Evolutionary conservation across 306 rosid genomes (phyloP), one percentile per base, ranked within the genome.

Genomic region (Malus orientalis): DNA sequence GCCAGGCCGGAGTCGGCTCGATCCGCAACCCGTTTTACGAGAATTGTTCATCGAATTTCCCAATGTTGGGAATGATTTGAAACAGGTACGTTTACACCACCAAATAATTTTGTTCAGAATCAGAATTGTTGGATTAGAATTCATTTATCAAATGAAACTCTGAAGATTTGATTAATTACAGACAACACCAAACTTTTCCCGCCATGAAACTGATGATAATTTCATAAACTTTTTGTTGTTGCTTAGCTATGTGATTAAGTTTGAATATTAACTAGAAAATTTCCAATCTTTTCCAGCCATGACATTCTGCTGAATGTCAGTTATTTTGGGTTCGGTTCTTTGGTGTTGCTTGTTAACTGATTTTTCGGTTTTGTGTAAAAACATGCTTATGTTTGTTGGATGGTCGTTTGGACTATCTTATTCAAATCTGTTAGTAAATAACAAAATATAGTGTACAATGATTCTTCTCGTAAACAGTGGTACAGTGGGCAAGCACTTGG

Each of bases 11-110:
- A 78, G 67, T 49, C 74, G 69, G 82, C 73, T 78, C 80, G 81
- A 86, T 9, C 94, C 97, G 36, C 81, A 84, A 79, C 67, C 58
- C 5, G 85, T 79, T 36, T 59, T 91, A 32, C 80, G 69, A 10
- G 85, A 85, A 38, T 78, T 94, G 87, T 77, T 91, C 88, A 81
- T 33, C 18, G 86, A 86, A 70, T 94, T 94, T 53, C 97, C 97
- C 63, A 85, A 83, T 54, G 93, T 85, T 61, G 93, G 85, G 76
- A 85, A 79, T 78, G 96, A 94, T 72, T 86, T 94, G 83, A 86
- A 82, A 61, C 91, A 82, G 98, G 98, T 94, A 65, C 20, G 61
- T 12, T 32, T 10, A 5, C 47, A 9, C 47, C 47, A 44, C 47
- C 47, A 44, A 44, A 13, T 44, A 44, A 44, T 44, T 44, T 44